Base-by-base conservation (phyloP, 2,329 filamentous ascomycete genomes). In the Madurella fahalii region DNA sequence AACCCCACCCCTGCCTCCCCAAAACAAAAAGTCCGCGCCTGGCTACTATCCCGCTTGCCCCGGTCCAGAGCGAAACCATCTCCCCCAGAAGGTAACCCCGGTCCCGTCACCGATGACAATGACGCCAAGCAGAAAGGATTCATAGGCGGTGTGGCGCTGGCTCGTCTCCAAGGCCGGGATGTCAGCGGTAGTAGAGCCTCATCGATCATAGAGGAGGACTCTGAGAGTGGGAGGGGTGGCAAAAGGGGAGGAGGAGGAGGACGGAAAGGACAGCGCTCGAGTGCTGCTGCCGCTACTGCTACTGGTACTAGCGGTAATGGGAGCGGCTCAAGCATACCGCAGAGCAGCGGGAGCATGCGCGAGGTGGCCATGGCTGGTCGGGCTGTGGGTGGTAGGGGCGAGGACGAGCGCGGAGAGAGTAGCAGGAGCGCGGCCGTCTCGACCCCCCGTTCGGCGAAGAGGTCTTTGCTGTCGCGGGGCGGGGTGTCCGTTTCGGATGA, bases 11-110 rank as follows among this genome's bases (percentile, higher is more conserved):
- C 43, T 2, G 49, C 53, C n/a, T 65, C 64, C 0, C 66, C 66
- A 7, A 62, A 63, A 7, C 54, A 52, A 25, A 70, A 69, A 44
- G 67, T 74, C 30, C 74, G 69, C 54, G 69, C 65, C 40, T 79
- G 76, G 76, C 63, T 79, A 13, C 73, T 72, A 61, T 71, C 66
- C 9, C 74, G 69, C 40, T 72, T 78, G 53, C 60, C 64, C 3
- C 68, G 70, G 7, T 63, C 66, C 0, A 63, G 68, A 0, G 60
- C 67, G 9, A 65, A 61, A 37, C 34, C 34, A 15, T 37, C 34
- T 52, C 68, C 68, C 2, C 61, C 64, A 2, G 59, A 61, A 18
- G 51, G 43, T 18, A 25, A 25, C 7, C 25, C 25, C 25, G 25
- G 7, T 7, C 25, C 25, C 25, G 7, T 48, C 39, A 4, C 9